Conservation (phyloP, 768 basidiomycete genomes). For the Melanogaster broomeanus region DNA sequence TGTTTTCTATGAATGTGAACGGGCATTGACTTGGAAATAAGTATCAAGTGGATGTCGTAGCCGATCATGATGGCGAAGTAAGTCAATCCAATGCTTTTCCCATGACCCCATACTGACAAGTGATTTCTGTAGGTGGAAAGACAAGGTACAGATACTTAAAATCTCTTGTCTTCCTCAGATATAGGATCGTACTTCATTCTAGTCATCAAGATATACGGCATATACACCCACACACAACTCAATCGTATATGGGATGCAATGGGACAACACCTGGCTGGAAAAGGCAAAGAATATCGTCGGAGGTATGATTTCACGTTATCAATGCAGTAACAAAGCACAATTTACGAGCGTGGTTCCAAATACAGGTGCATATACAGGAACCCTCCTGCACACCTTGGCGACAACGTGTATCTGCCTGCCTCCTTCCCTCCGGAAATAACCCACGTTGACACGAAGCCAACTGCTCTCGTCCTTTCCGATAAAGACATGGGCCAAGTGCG, state of each 20-base stretch:
- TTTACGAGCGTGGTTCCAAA: background rate
- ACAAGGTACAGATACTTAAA: constrained; percentile 33
- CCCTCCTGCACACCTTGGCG: constrained; percentile 32
- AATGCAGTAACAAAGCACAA: too few species aligned
- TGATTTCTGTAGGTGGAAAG: constrained; percentile 34
- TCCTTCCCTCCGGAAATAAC: constrained; percentile 47
- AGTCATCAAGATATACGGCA: constrained; percentile 53
- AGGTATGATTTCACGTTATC: constrained; percentile 36
- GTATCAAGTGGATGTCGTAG: constrained; percentile 52
- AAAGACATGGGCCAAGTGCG: constrained; percentile 51
- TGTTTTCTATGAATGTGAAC: background rate
- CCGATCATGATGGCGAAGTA: constrained; percentile 37
- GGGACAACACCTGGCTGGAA: constrained; percentile 40
- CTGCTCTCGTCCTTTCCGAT: constrained; percentile 37
- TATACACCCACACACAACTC: constrained; percentile 51
- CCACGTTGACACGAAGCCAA: constrained; percentile 12
- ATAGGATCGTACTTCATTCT: background rate
- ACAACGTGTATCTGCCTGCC: constrained; percentile 50
- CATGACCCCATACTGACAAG: background rate
- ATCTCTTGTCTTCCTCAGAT: background rate
- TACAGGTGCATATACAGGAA: constrained; percentile 49
- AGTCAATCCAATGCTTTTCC: background rate
- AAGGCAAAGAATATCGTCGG: constrained; percentile 52
- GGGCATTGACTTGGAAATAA: constrained; percentile 15
- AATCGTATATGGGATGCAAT: constrained; percentile 50